Conservation (phyloP, 139 green algal species). For the Diplosphaera chodatii region DNA sequence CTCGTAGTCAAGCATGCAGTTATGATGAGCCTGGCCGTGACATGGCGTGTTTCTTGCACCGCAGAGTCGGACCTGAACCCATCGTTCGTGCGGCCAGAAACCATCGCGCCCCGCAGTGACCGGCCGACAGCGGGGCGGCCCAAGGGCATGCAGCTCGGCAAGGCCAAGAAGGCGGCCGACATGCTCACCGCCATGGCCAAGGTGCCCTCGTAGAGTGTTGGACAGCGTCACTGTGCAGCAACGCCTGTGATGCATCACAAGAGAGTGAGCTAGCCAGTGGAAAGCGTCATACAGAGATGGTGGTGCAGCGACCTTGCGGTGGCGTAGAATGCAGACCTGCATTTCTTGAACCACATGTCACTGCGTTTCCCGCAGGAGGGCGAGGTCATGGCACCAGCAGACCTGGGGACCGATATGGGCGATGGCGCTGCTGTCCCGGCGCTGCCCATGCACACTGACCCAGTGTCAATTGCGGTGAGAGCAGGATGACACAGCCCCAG, state of each 20-base stretch:
- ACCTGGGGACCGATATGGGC: too few species aligned
- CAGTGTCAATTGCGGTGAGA: constrained; percentile 32
- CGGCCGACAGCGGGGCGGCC: constrained; percentile 2
- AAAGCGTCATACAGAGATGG: too few species aligned
- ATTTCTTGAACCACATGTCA: too few species aligned
- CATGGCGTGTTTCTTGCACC: neutral
- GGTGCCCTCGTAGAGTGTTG: too few species aligned
- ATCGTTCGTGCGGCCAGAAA: constrained; percentile 8
- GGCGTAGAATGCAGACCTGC: too few species aligned
- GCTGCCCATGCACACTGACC: constrained; percentile 23
- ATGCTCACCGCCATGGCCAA: constrained; percentile 64
- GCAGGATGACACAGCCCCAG: too few species aligned
- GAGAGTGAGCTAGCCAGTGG: too few species aligned
- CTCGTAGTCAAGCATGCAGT: too few species aligned
- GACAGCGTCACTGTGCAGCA: too few species aligned
- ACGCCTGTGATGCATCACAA: too few species aligned
- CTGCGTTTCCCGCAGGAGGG: constrained; percentile 66
- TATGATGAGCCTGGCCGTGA: too few species aligned
- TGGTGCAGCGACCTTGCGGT: too few species aligned
- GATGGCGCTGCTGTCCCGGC: neutral
- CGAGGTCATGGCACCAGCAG: constrained; percentile 58
- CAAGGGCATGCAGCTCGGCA: constrained; percentile 77
- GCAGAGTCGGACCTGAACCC: neutral
- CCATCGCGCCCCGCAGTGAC: neutral
- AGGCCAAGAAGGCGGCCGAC: constrained; percentile 69